Evolutionary conservation across 495 filamentous ascomycete genomes (phyloP), one percentile per base, ranked within the genome.

Genomic region (Venustampulla echinocandica): DNA sequence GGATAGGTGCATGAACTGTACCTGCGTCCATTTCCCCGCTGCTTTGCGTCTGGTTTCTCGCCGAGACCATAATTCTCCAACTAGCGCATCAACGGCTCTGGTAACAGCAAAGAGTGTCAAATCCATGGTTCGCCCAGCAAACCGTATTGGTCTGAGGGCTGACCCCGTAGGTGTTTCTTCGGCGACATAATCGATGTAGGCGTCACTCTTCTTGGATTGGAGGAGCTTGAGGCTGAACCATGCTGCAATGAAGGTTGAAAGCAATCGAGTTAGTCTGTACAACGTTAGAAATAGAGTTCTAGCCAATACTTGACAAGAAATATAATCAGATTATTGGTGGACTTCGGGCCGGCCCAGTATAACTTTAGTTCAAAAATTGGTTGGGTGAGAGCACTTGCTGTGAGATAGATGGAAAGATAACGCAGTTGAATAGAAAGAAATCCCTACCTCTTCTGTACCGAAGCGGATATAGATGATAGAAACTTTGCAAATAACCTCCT

Each of bases 51-150:
- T 62, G 7, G 54, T 44, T 39, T 59, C 68, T 43, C 64, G 63
- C 32, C 63, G 70, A 18, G 69, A 64, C 86, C 85, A 94, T 15
- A 79, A 58, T 44, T 80, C 72, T 38, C 76, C 81, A 42, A 82
- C 63, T 7, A 88, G 47, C 23, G 84, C 77, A 61, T 94, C 87
- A 15, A 85, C 58, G 33, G 90, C 89, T 53, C 87, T 75, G 7
- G 79, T 78, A 34, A 77, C 64, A n/a, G 82, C 76, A 59, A 92
- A 90, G 25, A 95, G 68, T 1, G 90, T 92, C 22, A 95, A 73
- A 62, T 95, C 88, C 57, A 96, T 72, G 10, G 88, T 93, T 45
- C 80, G 79, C 42, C 90, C 90, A 3, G 80, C 85, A 45, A 80
- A 65, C 7, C 64, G 59, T 37, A 60, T 56, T 49, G 64, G 64